Evolutionary conservation across 78 protist species (phyloP), one percentile per base, ranked within the genome.

Genomic region (Pigoraptor vietnamica): DNA sequence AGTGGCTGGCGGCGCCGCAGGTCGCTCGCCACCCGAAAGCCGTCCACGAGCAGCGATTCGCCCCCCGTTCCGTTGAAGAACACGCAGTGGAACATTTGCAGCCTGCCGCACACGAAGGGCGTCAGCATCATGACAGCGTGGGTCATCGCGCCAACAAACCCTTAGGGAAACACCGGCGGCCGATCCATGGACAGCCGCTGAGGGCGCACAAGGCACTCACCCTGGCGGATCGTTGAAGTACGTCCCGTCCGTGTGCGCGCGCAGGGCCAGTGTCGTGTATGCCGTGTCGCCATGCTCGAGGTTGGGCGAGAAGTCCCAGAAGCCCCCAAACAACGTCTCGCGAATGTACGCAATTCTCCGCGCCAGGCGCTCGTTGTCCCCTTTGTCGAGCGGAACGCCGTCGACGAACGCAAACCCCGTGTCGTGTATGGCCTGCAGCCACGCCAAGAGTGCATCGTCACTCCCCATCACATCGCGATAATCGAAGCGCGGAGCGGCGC

Each of bases 221-320:
- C 91, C 84, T 33, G 10, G 14, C 2, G 94, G 94, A 24, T 92
- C 94, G 89, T 79, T 37, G 33, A 32, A 92, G 86, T 93, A 93
- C 24, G 92, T 79, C 24, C 23, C n/a, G 39, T 93, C 94, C 1
- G 89, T 84, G 90, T 93, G 94, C 24, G 90, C 40, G 25, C n/a
- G 2, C 38, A 93, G 88, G 29, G 91, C 94, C 32, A 48, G 25
- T 14, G 10, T 37, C 29, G 90, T 33, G 90, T 93, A 93, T 23
- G 94, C 94, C n/a, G 90, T 82, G 89, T 93, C 94, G 32, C 36
- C 92, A 6, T 87, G 79, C 19, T 40, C 2, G 29, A 38, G 6
- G 35, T 89, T 88, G 14, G 92, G 39, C 36, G 2, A 6, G 39
- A 93, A 86, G 6, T 48, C 87, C 94, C 92, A 90, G 67, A 48